These are phyloP conservation scores for Nasturtium officinale DNA, from an alignment of 345 rosid genomes.

Conservation along the genomic window DNA sequence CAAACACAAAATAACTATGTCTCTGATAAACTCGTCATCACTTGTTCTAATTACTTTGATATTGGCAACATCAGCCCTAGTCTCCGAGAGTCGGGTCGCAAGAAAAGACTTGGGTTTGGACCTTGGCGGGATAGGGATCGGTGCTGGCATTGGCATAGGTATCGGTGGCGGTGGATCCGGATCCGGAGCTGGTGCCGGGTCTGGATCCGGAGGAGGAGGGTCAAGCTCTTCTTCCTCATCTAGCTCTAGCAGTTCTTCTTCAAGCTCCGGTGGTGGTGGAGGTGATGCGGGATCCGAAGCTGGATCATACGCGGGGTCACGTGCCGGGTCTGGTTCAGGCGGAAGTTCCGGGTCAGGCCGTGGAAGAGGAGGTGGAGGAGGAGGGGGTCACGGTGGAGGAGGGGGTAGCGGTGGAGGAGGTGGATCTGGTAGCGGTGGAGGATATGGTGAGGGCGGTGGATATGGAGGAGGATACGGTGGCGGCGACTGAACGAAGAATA, in stretches of 20 bases:
- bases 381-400: conserved; percentile 39
- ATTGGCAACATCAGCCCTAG: conserved; percentile 36
- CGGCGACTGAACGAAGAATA: conserved; percentile 31
- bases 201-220: conserved; percentile 60
- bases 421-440: conserved; percentile 40
- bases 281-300: conserved; percentile 63
- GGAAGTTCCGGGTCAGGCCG: conserved; percentile 41
- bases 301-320: conserved; percentile 72
- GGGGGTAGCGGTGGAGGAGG: conserved; percentile 45
- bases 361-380: conserved; percentile 41
- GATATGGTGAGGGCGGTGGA: conserved; percentile 44
- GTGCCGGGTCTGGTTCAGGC: conserved; percentile 57
- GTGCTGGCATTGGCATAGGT: conserved; percentile 73
- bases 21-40: conserved; percentile 32
- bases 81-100: conserved; percentile 61
- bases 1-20: conserved; percentile 31
- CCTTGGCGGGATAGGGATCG: conserved; percentile 77
- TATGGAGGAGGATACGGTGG: conserved; percentile 43
- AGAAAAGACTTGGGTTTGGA: conserved; percentile 77
- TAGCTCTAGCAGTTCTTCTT: conserved; percentile 56
- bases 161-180: conserved; percentile 68
- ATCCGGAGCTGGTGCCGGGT: conserved; percentile 65
- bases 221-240: conserved; percentile 54
- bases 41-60: conserved; percentile 32
- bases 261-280: conserved; percentile 56